Evolutionary conservation across 345 rosid species (phyloP), one percentile per base, ranked within the genome.

Genomic region (Aegle marmelos): DNA sequence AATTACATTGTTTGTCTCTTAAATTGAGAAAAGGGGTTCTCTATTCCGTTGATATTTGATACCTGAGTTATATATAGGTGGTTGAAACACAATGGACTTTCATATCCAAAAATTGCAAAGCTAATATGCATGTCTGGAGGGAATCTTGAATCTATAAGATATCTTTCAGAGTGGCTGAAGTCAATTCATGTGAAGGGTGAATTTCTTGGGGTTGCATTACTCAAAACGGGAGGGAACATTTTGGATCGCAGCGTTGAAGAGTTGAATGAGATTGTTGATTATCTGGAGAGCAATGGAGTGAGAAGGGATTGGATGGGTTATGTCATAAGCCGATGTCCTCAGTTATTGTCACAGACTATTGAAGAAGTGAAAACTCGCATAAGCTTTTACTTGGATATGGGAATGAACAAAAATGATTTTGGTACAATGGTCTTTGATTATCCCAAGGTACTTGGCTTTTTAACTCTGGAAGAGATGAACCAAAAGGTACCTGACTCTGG

Each of bases 381-480:
- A 28, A 85, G 73, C 31, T 93, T 93, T 84, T 93, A 82, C 84
- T 69, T 87, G 88, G 87, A 84, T 67, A 88, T 91, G 97, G 95
- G 95, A 64, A 93, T 93, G 98, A 88, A 82, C 80, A 84, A 76
- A 84, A 90, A 87, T 72, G 98, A 92, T 83, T 96, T 96, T 76
- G 97, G 98, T 80, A 94, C 97, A 0, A 92, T 96, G 99, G 93
- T 94, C 58, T 94, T 84, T 66, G 97, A 92, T 78, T 94, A 82
- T 80, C 98, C 98, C 16, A 90, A 90, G 79, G 90, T 84, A 22
- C 88, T 92, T 22, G 97, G 97, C 19, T 78, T 78, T 78, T 93
- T 85, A 67, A 87, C 91, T 2, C 79, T 92, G 68, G 86, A 91
- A 78, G 97, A 90, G 86, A 96, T 96, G 99, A 88, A 91, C 72